Percentiles rank a stretch among this genome's conserved stretches.
Conservation (phyloP, 1,284 basidiomycete species). For the Cystobasidium slooffiae region DNA sequence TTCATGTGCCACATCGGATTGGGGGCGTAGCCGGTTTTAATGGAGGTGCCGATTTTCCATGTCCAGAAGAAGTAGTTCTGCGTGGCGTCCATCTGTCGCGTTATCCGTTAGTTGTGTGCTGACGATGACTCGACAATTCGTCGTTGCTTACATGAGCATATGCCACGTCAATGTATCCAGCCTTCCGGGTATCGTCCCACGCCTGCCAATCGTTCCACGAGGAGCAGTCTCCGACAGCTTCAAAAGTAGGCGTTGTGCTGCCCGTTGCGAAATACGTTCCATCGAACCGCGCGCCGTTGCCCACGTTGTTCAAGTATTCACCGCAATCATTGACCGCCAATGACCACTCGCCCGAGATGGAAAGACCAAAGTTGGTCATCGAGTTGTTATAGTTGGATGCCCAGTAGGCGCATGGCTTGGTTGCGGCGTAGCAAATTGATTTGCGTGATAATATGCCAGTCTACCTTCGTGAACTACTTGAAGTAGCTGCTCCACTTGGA, state of each 20-base stretch:
- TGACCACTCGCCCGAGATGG: slow-evolving; percentile 55
- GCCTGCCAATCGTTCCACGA: slow-evolving; percentile 48
- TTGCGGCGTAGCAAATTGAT: slow-evolving; percentile 31
- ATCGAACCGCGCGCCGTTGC: slow-evolving; percentile 51
- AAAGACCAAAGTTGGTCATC: slow-evolving; percentile 53
- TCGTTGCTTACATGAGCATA: slow-evolving; percentile 43
- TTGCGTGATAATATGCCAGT: not conserved
- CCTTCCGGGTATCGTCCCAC: slow-evolving; percentile 44
- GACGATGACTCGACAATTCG: no score
- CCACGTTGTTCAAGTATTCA: slow-evolving; percentile 53
- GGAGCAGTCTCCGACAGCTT: slow-evolving; percentile 48
- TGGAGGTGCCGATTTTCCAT: slow-evolving; percentile 82
- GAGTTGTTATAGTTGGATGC: slow-evolving; percentile 50
- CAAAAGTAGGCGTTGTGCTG: slow-evolving; percentile 40
- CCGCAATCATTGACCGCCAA: slow-evolving; percentile 52
- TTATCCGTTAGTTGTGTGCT: no score
- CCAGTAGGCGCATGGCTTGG: slow-evolving; percentile 53
- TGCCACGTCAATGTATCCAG: slow-evolving; percentile 31
- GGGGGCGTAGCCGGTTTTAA: slow-evolving; percentile 68
- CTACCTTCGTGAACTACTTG: not conserved
- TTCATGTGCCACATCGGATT: slow-evolving; percentile 64
- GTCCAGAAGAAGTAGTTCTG: slow-evolving; percentile 93
- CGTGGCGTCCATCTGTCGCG: no score
- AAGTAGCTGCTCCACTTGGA: slow-evolving; percentile 1
- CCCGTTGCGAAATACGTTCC: slow-evolving; percentile 50